phyloP scores from a whole-genome alignment of 805 yeast species.

The Sugiyamaella lignohabitans region DNA sequence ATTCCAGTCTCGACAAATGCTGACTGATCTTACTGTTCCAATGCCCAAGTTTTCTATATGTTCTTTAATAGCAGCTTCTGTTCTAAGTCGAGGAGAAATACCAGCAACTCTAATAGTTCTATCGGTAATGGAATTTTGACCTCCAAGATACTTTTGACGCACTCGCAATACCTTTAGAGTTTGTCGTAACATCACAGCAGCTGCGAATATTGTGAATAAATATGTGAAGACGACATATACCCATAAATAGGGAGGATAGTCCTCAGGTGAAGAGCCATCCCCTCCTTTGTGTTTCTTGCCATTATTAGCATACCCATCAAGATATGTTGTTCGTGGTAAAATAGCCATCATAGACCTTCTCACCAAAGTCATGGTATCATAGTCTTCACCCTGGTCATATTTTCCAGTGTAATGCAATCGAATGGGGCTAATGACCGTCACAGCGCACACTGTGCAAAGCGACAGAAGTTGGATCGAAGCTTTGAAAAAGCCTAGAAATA shows the following conservation, averaged over 20 bases:
- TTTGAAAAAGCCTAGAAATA: conserved; percentile 82
- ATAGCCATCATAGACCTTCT: background rate
- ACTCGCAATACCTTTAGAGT: conserved; percentile 67
- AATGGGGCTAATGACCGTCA: conserved; percentile 74
- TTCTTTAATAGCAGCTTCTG: conserved; percentile 58
- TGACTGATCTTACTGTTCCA: conserved; percentile 70
- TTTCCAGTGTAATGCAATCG: conserved; percentile 77
- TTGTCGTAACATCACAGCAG: conserved; percentile 55
- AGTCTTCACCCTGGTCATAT: conserved; percentile 46
- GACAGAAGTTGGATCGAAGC: conserved; percentile 71
- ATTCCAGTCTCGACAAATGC: conserved; percentile 84
- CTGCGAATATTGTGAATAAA: conserved; percentile 65
- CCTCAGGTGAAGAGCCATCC: conserved; percentile 29
- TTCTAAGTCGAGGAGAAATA: conserved; percentile 74
- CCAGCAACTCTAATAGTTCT: conserved; percentile 84
- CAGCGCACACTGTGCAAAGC: conserved; percentile 61
- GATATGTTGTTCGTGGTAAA: background rate
- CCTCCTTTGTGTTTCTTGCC: background rate
- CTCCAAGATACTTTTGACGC: conserved; percentile 76
- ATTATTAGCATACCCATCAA: background rate
- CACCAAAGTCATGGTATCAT: conserved; percentile 2
- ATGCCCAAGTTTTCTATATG: conserved; percentile 74
- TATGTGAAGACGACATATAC: conserved; percentile 83
- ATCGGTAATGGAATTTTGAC: conserved; percentile 84
- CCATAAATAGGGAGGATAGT: conserved; percentile 63